Evolutionary conservation across 2,329 filamentous ascomycete genomes (phyloP).

Genomic region (Diaporthe citriasiana): DNA sequence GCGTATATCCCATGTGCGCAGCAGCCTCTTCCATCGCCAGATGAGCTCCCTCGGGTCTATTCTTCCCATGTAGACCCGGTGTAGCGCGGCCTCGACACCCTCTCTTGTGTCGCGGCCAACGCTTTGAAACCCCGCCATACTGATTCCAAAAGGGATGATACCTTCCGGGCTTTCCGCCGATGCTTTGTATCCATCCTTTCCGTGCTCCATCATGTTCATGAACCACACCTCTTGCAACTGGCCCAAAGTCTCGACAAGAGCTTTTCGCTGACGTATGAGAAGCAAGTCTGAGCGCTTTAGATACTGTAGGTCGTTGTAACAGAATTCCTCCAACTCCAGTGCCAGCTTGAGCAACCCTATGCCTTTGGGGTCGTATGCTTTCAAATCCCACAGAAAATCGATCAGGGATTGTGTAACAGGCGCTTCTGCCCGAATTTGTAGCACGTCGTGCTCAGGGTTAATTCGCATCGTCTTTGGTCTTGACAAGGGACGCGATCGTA

Average conservation of each 20-base stretch:
- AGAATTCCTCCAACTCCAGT: constrained; percentile 2
- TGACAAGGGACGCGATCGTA: too few species aligned
- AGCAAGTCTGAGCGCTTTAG: constrained; percentile 32
- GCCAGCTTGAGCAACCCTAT: constrained; percentile 36
- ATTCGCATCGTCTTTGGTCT: constrained; percentile 12
- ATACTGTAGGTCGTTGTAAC: constrained; percentile 27
- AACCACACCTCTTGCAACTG: constrained; percentile 41
- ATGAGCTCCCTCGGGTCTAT: constrained; percentile 38
- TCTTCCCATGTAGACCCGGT: constrained; percentile 16
- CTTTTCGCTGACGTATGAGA: constrained; percentile 40
- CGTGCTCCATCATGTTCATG: not conserved
- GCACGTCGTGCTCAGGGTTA: constrained; percentile 39
- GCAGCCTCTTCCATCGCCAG: constrained; percentile 35
- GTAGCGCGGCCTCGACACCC: not conserved
- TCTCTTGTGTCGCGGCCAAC: constrained; percentile 13
- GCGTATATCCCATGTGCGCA: constrained; percentile 27
- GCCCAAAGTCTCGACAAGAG: constrained; percentile 41
- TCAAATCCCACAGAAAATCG: constrained; percentile 42
- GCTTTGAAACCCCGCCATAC: not conserved
- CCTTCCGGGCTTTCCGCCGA: too few species aligned
- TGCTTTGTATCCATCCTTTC: not conserved
- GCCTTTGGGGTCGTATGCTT: constrained; percentile 37
- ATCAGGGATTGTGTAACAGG: constrained; percentile 35
- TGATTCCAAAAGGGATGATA: not conserved
- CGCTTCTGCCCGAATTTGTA: constrained; percentile 27